These are phyloP conservation scores for Pseudogymnoascus sp. DNA, from an alignment of 2,329 filamentous ascomycete species.

Conservation along the genomic window DNA sequence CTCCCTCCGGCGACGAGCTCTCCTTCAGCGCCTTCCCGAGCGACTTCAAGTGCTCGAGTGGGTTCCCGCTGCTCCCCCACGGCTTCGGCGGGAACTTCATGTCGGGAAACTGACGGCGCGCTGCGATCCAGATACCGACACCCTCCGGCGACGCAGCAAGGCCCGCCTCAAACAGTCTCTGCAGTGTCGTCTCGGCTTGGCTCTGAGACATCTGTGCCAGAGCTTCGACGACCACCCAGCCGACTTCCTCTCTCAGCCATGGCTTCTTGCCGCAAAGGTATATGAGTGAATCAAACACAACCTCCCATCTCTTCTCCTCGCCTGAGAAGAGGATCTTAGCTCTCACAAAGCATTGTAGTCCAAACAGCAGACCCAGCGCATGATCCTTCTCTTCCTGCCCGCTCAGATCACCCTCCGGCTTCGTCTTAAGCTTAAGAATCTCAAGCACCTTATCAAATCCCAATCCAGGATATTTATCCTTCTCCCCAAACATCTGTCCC, in stretches of 20 bases:
- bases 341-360: constrained; percentile 77
- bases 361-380: constrained; percentile 79
- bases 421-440: constrained; percentile 50
- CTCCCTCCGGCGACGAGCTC: constrained; percentile 47
- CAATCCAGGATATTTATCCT: constrained; percentile 44
- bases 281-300: constrained; percentile 66
- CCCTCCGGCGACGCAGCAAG: constrained; percentile 80
- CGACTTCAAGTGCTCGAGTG: constrained; percentile 62
- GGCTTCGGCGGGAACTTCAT: constrained; percentile 61
- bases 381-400: constrained; percentile 80
- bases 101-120: constrained; percentile 56
- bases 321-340: constrained; percentile 63
- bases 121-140: constrained; percentile 77
- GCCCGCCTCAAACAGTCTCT: constrained; percentile 55
- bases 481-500: constrained; percentile 57
- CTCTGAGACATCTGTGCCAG: constrained; percentile 52
- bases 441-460: constrained; percentile 50
- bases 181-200: constrained; percentile 55
- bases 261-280: constrained; percentile 73
- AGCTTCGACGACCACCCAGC: constrained; percentile 71
- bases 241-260: constrained; percentile 85
- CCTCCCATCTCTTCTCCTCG: constrained; percentile 53
- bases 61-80: constrained; percentile 64
- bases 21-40: constrained; percentile 77
- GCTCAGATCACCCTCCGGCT: constrained; percentile 45